Percentiles rank a stretch among this genome's conserved stretches.
These are phyloP conservation scores for Grigorovia transvaalensis DNA, from an alignment of 805 yeast genomes.

Conservation along the genomic window DNA sequence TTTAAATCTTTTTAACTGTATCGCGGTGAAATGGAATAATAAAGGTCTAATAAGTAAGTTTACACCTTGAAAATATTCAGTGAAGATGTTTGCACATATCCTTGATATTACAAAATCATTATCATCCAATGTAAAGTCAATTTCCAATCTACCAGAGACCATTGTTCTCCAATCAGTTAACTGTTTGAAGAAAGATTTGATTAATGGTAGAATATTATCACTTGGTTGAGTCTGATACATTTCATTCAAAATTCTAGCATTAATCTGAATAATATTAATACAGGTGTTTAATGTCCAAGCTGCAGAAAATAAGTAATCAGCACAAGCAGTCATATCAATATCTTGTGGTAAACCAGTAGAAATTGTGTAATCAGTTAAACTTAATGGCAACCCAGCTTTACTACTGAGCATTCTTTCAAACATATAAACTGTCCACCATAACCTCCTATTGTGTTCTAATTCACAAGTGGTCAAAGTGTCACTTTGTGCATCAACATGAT, in stretches of 20 bases:
- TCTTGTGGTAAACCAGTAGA: conserved; percentile 67
- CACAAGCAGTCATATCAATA: conserved; percentile 55
- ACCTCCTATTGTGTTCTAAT: conserved; percentile 71
- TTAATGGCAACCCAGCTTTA: conserved; percentile 70
- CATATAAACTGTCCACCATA: conserved; percentile 82
- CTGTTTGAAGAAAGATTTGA: conserved; percentile 57
- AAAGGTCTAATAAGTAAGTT: conserved; percentile 71
- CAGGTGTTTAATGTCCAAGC: conserved; percentile 69
- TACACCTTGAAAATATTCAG: conserved; percentile 76
- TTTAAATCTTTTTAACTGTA: conserved; percentile 45
- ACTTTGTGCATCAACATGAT: conserved; percentile 75
- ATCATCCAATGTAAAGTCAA: conserved; percentile 39
- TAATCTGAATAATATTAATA: conserved; percentile 68
- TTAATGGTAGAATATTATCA: conserved; percentile 62
- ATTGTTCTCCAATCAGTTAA: conserved; percentile 57
- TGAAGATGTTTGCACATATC: conserved; percentile 61
- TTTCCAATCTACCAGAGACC: conserved; percentile 52
- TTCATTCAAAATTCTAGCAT: conserved; percentile 59
- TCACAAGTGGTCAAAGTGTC: conserved; percentile 55
- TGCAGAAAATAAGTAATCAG: conserved; percentile 63
- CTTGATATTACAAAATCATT: conserved; percentile 44
- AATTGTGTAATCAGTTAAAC: conserved; percentile 73
- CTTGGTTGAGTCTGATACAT: conserved; percentile 69
- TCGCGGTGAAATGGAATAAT: conserved; percentile 63
- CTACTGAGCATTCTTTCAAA: conserved; percentile 78